phyloP scores from a whole-genome alignment of 805 yeast species.

The Jamesozyma spencerorum region DNA sequence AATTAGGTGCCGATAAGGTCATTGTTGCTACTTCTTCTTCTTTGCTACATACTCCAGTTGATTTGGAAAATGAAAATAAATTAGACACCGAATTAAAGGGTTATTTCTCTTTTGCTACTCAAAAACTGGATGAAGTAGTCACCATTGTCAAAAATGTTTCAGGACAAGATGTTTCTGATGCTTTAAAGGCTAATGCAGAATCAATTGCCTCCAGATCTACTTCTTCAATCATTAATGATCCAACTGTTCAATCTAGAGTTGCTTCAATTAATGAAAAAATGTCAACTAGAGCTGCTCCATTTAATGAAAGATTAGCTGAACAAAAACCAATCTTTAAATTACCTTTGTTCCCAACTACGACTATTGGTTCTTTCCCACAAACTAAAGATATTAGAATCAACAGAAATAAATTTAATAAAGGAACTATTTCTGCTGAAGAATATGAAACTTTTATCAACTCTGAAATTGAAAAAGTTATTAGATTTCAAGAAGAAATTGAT shows the following conservation, averaged over 20 bases:
- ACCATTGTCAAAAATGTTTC: conserved; percentile 79
- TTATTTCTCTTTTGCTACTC: conserved; percentile 98
- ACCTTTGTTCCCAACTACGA: conserved; percentile 99
- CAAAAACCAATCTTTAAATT: conserved; percentile 84
- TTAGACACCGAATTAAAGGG: conserved; percentile 85
- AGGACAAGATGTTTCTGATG: conserved; percentile 69
- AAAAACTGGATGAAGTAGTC: conserved; percentile 88
- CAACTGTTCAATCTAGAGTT: conserved; percentile 81
- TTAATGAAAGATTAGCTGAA: conserved; percentile 76
- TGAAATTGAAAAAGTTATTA: conserved; percentile 91
- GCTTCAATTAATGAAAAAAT: conserved; percentile 63
- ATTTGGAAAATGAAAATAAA: conserved; percentile 84
- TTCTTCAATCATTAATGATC: conserved; percentile 85
- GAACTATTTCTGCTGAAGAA: conserved; percentile 88
- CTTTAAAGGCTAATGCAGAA: conserved; percentile 76
- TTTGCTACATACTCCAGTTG: conserved; percentile 96
- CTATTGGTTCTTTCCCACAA: conserved; percentile 99
- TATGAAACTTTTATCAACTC: conserved; percentile 93
- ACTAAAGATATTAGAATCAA: conserved; percentile 97
- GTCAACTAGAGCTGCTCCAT: conserved; percentile 78
- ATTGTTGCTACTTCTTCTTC: conserved; percentile 94
- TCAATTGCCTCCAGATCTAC: conserved; percentile 77
- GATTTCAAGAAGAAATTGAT: conserved; percentile 99
- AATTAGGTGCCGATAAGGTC: conserved; percentile 80
- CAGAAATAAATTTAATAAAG: conserved; percentile 98